These are phyloP conservation scores for Solanum hybrid DNA, from an alignment of 305 asterid genomes.

Conservation along the genomic window DNA sequence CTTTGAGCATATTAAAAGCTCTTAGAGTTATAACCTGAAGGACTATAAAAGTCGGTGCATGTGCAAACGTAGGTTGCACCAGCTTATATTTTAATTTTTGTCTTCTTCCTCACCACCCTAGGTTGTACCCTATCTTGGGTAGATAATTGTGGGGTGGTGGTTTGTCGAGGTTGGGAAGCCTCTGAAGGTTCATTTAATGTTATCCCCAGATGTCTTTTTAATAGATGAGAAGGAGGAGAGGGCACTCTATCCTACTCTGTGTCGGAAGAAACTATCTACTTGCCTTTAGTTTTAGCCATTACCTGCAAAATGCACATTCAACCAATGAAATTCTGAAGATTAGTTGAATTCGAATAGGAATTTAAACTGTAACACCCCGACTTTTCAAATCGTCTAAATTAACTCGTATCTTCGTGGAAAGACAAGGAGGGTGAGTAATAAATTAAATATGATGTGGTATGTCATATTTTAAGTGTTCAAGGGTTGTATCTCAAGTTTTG, in stretches of 20 bases:
- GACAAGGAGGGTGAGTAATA: no score
- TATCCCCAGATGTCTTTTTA: background rate
- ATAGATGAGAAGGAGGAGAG: background rate
- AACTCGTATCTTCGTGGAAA: no score
- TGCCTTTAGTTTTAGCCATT: background rate
- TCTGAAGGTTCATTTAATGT: background rate
- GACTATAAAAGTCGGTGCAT: background rate
- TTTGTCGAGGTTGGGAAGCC: no score
- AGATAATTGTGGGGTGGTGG: background rate
- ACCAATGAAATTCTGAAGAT: background rate
- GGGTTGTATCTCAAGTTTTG: no score
- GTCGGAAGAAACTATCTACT: no score
- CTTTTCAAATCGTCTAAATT: no score
- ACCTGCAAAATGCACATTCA: background rate
- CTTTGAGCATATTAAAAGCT: background rate
- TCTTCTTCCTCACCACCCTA: background rate
- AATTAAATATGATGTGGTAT: no score
- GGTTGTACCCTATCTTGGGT: background rate
- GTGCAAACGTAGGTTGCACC: background rate
- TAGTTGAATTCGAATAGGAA: no score
- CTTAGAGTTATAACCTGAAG: no score
- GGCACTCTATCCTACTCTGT: background rate
- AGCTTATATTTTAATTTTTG: background rate
- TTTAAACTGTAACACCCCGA: no score
- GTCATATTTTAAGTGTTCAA: no score